A percentile compares a stretch with the other conserved stretches of the same genome.
These are phyloP conservation scores for Naganishia randhawae DNA, from an alignment of 768 basidiomycete genomes.

Conservation along the genomic window DNA sequence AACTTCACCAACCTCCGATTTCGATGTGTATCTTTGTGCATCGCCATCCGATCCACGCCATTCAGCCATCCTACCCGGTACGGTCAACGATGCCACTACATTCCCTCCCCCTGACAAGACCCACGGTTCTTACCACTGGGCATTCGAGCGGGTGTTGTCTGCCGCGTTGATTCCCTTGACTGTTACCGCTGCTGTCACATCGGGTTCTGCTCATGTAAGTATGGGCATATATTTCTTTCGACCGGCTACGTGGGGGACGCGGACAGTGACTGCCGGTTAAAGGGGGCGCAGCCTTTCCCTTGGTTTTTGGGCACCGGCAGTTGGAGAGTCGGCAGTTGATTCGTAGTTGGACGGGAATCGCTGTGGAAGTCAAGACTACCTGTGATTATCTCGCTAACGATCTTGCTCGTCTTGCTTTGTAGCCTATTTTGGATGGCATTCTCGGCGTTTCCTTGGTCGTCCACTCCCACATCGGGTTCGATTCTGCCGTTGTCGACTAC, in stretches of 20 bases:
- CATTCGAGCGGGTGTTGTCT: conserved; percentile 87
- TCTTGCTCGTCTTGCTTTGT: background rate
- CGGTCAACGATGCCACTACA: conserved; percentile 88
- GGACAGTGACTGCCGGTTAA: too few species aligned
- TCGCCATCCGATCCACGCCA: background rate
- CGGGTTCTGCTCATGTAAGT: conserved; percentile 55
- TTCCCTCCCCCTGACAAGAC: conserved; percentile 76
- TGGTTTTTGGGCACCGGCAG: too few species aligned
- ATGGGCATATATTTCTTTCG: background rate
- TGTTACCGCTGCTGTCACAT: conserved; percentile 73
- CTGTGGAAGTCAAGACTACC: background rate
- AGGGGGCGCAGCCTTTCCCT: too few species aligned
- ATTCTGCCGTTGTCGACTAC: conserved; percentile 73
- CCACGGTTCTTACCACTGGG: conserved; percentile 87
- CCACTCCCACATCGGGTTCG: conserved; percentile 91
- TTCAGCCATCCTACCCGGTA: conserved; percentile 78
- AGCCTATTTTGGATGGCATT: conserved; percentile 80
- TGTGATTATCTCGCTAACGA: background rate
- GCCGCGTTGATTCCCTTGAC: conserved; percentile 85
- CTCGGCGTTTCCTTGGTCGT: conserved; percentile 82
- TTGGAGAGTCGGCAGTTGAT: too few species aligned
- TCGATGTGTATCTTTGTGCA: background rate
- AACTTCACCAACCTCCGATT: background rate
- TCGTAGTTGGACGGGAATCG: too few species aligned
- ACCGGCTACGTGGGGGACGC: too few species aligned